These are phyloP conservation scores for Rhododendron ovatum DNA, from an alignment of 148 eudicot species.

Conservation along the genomic window DNA sequence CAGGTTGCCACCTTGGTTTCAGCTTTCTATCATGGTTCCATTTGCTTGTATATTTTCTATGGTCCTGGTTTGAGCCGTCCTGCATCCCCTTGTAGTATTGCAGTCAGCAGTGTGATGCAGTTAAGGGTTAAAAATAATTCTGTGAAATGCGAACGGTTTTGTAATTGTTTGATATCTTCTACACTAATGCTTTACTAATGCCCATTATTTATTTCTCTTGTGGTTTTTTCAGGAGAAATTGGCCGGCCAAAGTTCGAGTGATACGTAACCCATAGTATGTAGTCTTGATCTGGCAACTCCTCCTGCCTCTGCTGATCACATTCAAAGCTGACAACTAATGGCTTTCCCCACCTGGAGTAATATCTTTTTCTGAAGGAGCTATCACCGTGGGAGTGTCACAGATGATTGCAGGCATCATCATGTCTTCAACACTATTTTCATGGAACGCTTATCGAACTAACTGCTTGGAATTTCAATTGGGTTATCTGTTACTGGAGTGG, in stretches of 20 bases:
- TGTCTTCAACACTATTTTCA: neutral
- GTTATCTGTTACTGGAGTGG: neutral
- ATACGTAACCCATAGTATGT: neutral
- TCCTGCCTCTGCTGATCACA: neutral
- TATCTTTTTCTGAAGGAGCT: neutral
- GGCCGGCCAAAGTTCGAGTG: conserved; percentile 28
- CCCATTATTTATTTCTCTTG: neutral
- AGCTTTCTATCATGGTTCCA: neutral
- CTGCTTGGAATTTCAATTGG: neutral
- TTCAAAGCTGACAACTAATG: neutral
- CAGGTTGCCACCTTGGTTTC: neutral
- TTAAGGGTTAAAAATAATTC: neutral
- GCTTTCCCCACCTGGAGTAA: neutral
- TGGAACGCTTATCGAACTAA: neutral
- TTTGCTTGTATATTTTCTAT: neutral
- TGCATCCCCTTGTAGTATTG: neutral
- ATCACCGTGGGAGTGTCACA: neutral
- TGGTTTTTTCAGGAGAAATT: conserved; percentile 44
- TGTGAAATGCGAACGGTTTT: neutral
- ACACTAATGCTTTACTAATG: neutral
- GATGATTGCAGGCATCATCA: neutral
- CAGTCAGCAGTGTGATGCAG: neutral
- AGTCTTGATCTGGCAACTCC: neutral
- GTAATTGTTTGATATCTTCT: neutral
- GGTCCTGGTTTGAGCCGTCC: neutral